phyloP scores from a whole-genome alignment of 2,329 filamentous ascomycete genomes.

The Epichloe hybrida region DNA sequence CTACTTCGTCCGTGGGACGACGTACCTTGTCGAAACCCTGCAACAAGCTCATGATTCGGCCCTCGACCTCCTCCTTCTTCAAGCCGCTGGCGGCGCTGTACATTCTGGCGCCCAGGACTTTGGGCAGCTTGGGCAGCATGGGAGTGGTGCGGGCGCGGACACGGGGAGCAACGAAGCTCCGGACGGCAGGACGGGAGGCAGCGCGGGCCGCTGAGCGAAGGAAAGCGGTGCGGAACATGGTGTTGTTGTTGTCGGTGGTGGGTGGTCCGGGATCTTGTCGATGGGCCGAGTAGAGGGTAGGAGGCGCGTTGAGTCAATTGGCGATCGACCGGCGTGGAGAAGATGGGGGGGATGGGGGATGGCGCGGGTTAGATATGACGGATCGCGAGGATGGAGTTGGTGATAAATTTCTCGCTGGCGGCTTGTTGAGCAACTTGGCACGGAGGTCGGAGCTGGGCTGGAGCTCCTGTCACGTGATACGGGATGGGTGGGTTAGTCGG shows the following conservation, averaged over 20 bases:
- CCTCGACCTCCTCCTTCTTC: constrained; percentile 73
- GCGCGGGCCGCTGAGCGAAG: constrained; percentile 63
- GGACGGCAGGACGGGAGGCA: constrained; percentile 35
- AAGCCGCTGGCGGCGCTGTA: constrained; percentile 77
- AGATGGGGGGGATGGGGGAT: too few species aligned
- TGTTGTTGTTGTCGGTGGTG: constrained; percentile 2
- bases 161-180: constrained; percentile 36
- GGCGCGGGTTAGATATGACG: not conserved
- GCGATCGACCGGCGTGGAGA: constrained; percentile 6
- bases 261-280: not conserved
- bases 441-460: constrained; percentile 17
- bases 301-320: not conserved
- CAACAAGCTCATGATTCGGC: constrained; percentile 81
- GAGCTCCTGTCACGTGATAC: constrained; percentile 8
- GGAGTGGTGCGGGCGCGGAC: constrained; percentile 43
- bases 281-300: not conserved
- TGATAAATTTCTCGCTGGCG: constrained; percentile 33
- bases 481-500: not conserved
- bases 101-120: constrained; percentile 57
- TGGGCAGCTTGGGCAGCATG: constrained; percentile 6
- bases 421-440: constrained; percentile 8
- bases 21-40: constrained; percentile 84
- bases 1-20: not conserved
- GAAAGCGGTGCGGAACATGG: constrained; percentile 82
- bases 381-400: constrained; percentile 11